phyloP scores from a whole-genome alignment of 495 filamentous ascomycete genomes.

The Penicillium parvum region DNA sequence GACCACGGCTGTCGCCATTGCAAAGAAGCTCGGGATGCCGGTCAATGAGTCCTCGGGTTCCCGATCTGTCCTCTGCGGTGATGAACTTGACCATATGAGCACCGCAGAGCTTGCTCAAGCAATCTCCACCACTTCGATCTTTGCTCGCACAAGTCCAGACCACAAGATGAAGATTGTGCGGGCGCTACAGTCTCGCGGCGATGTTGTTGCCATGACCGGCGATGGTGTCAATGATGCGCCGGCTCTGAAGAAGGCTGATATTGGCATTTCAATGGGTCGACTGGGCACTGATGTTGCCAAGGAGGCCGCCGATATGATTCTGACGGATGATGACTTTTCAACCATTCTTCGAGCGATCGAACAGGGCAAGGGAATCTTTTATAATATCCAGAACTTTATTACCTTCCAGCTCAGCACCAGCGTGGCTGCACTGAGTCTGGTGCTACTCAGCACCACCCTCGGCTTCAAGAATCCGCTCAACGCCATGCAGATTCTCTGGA shows the following conservation, averaged over 20 bases:
- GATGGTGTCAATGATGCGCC: conserved; percentile 98
- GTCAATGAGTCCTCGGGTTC: conserved; percentile 44
- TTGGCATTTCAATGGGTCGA: conserved; percentile 94
- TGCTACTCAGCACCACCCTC: conserved; percentile 84
- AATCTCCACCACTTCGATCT: conserved; percentile 84
- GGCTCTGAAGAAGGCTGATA: conserved; percentile 94
- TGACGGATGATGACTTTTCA: conserved; percentile 97
- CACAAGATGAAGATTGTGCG: conserved; percentile 96
- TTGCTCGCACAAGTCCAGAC: conserved; percentile 92
- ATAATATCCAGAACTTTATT: conserved; percentile 99
- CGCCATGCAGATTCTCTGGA: conserved; percentile 99
- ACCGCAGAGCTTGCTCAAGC: conserved; percentile 75
- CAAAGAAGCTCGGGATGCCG: conserved; percentile 88
- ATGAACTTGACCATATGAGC: conserved; percentile 88
- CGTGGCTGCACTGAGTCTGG: conserved; percentile 86
- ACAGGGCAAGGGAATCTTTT: conserved; percentile 98
- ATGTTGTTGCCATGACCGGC: conserved; percentile 98
- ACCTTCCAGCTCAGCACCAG: conserved; percentile 98
- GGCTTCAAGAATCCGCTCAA: conserved; percentile 94
- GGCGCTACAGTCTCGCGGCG: conserved; percentile 86
- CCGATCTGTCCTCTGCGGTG: conserved; percentile 74
- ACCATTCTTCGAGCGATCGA: conserved; percentile 96
- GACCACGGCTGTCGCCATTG: conserved; percentile 89
- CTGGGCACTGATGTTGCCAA: conserved; percentile 97
- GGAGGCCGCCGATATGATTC: conserved; percentile 99